phyloP scores from a whole-genome alignment of 768 basidiomycete genomes.

The Lactarius trivialis region DNA sequence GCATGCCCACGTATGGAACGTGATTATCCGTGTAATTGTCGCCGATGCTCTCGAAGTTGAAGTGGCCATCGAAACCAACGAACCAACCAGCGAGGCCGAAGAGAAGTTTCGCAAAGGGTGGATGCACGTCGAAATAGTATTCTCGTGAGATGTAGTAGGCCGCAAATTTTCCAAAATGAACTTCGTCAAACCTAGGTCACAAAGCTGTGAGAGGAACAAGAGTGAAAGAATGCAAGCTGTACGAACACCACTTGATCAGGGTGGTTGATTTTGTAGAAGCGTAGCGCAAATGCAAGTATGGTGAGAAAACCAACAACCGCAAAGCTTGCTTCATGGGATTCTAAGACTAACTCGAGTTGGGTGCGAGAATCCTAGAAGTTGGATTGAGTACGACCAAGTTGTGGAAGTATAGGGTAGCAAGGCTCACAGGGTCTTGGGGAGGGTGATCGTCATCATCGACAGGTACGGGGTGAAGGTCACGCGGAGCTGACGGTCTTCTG shows the following conservation, averaged over 20 bases:
- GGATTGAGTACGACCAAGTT: neutral
- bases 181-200: conserved; percentile 80
- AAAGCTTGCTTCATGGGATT: conserved; percentile 56
- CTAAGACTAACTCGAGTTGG: conserved; percentile 52
- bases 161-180: conserved; percentile 98
- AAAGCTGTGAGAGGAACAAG: conserved; percentile 6
- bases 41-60: conserved; percentile 92
- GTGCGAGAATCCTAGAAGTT: conserved; percentile 47
- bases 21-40: conserved; percentile 82
- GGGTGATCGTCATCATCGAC: conserved; percentile 6
- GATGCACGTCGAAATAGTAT: conserved; percentile 99
- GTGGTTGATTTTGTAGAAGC: conserved; percentile 92
- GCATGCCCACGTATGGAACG: conserved; percentile 92
- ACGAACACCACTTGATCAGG: conserved; percentile 93
- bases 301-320: conserved; percentile 61
- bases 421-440: conserved; percentile 13
- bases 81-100: conserved; percentile 95
- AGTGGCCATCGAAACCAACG: conserved; percentile 91
- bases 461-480: neutral
- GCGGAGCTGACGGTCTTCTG: conserved; percentile 12
- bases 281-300: conserved; percentile 68
- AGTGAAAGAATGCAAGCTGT: neutral
- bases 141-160: conserved; percentile 86
- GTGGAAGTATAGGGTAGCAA: neutral
- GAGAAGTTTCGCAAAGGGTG: conserved; percentile 92